Base-by-base conservation (phyloP, 164 flowering plant genomes). In the Aristolochia fimbriata region DNA sequence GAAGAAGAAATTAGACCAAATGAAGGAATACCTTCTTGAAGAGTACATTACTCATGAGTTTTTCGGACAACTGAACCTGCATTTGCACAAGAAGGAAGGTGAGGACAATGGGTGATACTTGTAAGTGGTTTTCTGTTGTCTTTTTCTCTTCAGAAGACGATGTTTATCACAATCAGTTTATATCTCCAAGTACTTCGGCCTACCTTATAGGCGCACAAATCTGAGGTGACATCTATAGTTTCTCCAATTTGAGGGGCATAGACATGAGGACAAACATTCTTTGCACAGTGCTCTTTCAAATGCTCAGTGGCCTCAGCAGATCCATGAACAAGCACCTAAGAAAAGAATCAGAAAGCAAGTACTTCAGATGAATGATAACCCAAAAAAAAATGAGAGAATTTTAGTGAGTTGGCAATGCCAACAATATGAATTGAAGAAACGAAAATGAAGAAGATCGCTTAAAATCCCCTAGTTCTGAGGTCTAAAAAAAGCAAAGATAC, bases 241-340 rank as follows among this genome's bases (percentile, higher is more conserved):
- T 93, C 96, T 68, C 75, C 94, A 70, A 90, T 77, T 62, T 90
- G 90, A 41, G 99, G 99, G 74, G 99, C 85, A 79, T 81, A 93
- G n/a, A 90, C 99, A 68, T 90, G 89, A 22, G 92, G 87, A 61
- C 94, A 85, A 47, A 86, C 88, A 73, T 78, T 76, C 70, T 85
- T 90, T 71, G 82, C 57, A 77, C 96, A 90, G 65, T 88, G 88
- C 63, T 90, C 89, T 80, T 93, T 93, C 79, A 93, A 73, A 81
- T 93, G 99, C 72, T 93, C 99, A 16, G 97, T 93, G 51, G 96
- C 94, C 71, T 93, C 99, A 15, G 96, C 97, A 60, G 97, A 85
- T 70, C 97, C 99, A 74, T 91, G 99, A 66, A 93, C 91, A 79
- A 93, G 76, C 58, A 93, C 99, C 99, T 93, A 17, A 60, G 53